phyloP scores from a whole-genome alignment of 208 protist genomes.

The Acanthamoeba rhysodes region DNA sequence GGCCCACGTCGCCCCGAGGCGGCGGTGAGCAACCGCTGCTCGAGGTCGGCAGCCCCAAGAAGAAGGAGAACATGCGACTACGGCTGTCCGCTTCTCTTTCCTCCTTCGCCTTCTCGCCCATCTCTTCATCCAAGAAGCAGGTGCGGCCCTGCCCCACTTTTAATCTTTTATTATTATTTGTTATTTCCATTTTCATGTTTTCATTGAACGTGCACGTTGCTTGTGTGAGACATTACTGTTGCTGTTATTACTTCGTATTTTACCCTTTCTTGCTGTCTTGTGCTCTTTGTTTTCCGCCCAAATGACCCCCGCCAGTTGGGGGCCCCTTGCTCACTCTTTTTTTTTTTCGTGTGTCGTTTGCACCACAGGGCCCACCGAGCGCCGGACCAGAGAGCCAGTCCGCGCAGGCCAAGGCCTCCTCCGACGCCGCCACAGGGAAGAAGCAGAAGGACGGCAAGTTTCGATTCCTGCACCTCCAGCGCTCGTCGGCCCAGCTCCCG shows the following conservation, averaged over 20 bases:
- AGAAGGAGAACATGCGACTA: neutral
- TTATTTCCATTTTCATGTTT: neutral
- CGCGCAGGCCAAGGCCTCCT: neutral
- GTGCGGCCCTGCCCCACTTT: no score
- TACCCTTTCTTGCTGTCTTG: neutral
- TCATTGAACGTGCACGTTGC: no score
- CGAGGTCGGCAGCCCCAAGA: neutral
- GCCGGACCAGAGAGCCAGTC: neutral
- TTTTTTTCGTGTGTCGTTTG: neutral
- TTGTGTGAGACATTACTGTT: no score
- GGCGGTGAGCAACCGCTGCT: neutral
- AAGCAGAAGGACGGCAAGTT: slow-evolving; percentile 17
- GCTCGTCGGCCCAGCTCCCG: neutral
- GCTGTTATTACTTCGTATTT: neutral
- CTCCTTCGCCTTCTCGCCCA: slow-evolving; percentile 1
- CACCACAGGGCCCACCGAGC: no score
- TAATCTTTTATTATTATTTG: neutral
- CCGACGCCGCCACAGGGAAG: neutral
- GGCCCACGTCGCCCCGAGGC: neutral
- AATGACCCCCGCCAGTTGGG: no score
- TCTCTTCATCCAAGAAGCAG: neutral
- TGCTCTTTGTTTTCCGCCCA: no score
- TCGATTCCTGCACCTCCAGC: slow-evolving; percentile 51
- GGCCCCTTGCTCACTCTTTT: no score
- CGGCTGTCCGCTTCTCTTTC: slow-evolving; percentile 1